phyloP scores from a whole-genome alignment of 345 rosid species.

The Eucalyptus curtisii region DNA sequence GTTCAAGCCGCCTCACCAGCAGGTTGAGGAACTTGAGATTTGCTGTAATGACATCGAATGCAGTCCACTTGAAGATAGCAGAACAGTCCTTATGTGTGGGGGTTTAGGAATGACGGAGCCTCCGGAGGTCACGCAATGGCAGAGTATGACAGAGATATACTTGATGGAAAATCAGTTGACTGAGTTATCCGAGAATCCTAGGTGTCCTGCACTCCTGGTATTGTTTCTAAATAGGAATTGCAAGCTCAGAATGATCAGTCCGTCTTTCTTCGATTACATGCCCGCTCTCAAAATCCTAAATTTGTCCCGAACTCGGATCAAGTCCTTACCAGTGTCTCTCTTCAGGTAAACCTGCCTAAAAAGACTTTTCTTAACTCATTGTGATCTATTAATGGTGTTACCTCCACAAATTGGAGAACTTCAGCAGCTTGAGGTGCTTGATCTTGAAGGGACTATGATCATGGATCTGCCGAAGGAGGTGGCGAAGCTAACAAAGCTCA shows the following conservation, averaged over 20 bases:
- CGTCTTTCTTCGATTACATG: neutral
- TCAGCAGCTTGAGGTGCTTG: neutral
- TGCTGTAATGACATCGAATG: neutral
- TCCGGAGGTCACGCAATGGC: neutral
- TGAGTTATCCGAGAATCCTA: neutral
- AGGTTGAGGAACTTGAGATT: neutral
- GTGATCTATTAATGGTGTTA: neutral
- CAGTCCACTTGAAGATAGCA: neutral
- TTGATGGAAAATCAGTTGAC: neutral
- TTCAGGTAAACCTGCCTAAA: neutral
- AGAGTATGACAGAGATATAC: neutral
- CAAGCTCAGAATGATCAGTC: neutral
- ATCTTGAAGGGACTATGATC: neutral
- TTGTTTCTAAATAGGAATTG: neutral
- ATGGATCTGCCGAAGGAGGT: neutral
- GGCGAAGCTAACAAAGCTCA: neutral
- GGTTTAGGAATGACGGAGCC: neutral
- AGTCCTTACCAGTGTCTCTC: neutral
- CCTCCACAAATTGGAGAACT: neutral
- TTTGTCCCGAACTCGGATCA: conserved; percentile 4
- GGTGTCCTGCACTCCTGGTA: neutral
- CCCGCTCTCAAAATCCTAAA: neutral
- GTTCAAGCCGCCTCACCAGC: neutral
- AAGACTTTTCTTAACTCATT: neutral
- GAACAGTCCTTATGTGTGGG: no score